Conservation (phyloP, 768 basidiomycete genomes). For the Agaricus sinodeliciosus region DNA sequence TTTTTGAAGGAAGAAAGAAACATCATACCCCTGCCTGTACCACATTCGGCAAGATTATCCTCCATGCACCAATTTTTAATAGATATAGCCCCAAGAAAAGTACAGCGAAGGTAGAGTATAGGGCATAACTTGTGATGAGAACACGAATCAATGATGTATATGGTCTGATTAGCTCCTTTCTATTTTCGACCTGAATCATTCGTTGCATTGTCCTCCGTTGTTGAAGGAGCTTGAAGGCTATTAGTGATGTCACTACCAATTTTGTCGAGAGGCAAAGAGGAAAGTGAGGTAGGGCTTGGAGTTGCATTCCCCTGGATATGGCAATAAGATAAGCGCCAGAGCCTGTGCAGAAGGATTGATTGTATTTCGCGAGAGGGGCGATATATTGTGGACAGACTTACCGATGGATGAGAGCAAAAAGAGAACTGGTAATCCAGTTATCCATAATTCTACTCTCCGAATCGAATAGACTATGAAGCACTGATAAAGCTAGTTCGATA, state of each 20-base stretch:
- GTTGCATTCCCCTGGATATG: too few relatives aligned
- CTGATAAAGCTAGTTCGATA: not conserved
- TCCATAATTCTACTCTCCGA: not conserved
- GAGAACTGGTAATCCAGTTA: not conserved
- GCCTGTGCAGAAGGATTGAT: not conserved
- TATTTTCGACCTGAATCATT: not conserved
- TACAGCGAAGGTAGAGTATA: not conserved
- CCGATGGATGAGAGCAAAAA: not conserved
- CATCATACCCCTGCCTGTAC: not conserved
- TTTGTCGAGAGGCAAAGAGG: not conserved
- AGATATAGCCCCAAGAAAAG: not conserved
- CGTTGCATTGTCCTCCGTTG: not conserved
- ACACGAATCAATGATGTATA: not conserved
- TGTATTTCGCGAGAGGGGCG: not conserved
- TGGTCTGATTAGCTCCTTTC: not conserved
- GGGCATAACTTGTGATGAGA: not conserved
- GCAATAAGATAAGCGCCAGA: not conserved
- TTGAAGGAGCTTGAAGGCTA: not conserved
- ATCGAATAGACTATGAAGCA: not conserved
- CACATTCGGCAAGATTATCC: not conserved
- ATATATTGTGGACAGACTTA: not conserved
- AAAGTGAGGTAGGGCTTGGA: not conserved
- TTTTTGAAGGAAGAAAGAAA: not conserved
- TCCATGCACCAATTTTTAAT: not conserved
- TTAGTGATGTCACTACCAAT: not conserved